Evolutionary conservation across 495 filamentous ascomycete genomes (phyloP), one percentile per base, ranked within the genome.

Genomic region (Xylaria venustula): DNA sequence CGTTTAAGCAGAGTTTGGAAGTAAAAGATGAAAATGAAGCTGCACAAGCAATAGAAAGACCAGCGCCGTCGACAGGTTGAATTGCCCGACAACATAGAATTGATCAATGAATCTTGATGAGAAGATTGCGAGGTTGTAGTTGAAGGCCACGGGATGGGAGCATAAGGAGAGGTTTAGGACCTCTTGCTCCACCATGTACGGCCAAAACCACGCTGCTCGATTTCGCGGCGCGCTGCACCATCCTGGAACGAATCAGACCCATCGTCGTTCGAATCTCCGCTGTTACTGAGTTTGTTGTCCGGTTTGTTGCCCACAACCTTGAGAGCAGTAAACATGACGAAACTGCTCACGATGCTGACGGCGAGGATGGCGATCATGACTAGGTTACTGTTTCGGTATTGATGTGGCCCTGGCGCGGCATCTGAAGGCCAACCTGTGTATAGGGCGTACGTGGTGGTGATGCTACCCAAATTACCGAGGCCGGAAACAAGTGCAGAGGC

Each of bases 331-430:
- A 85, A 81, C 88, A 92, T 90, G 37, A 79, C 62, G 7, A 85
- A 65, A 14, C 88, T 86, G 64, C 87, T 85, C 2, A 90, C 61
- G 49, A 96, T 93, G 73, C 90, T 93, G 30, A 85, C 73, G 64
- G 83, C 85, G 23, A 96, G 72, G 58, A 96, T 96, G 11, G 90
- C 92, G 36, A 96, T 83, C 92, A 96, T 95, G 41, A 88, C 85
- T 58, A 92, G 71, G 67, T 93, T 96, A 73, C 91, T 94, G 71
- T 87, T 87, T 22, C 90, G 82, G 70, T 89, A 96, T 73, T 89
- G 88, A 61, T 85, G 79, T 19, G 83, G 82, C 0, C 91, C 90
- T 0, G 76, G 76, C 36, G 79, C 77, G 17, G 82, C 83, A 75
- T 96, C 92, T 30, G 79, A 85, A 23, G 83, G 81, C 92, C 92